Base-by-base conservation (phyloP, 2,329 filamentous ascomycete species). In the Colletotrichum salicis region DNA sequence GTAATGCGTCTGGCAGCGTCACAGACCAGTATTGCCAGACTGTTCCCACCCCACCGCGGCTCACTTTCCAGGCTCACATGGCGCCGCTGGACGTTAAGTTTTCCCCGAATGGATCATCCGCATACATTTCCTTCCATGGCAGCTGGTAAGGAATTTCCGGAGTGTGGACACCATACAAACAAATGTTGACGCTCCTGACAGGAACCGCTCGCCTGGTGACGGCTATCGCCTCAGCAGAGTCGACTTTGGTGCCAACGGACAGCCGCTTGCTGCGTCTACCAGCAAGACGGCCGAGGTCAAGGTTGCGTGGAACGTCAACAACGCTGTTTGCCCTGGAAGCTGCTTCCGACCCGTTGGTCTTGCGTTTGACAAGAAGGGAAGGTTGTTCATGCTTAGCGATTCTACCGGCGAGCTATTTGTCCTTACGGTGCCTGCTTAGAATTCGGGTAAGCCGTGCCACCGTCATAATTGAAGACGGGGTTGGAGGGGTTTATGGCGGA, bases 81-180 rank as follows among this genome's bases (percentile, higher is more conserved):
- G 92, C 93, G 0, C 93, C 93, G 0, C 82, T 95, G 1, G 92
- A 94, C 74, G 88, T 94, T 77, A 89, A 90, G 72, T 95, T 95
- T 82, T 85, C 88, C 73, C 77, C 83, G 0, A 80, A 85, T 58
- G 88, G 88, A 57, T 86, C 85, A 19, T 86, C 85, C 3, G 92
- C 91, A 1, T 94, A 89, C 81, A 83, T 95, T 22, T 85, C 89
- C 1, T 93, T 94, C 80, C 92, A 94, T 79, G 92, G 93, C n/a
- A 92, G 89, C 79, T 94, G 92, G 85, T 91, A 79, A 81, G 83
- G 80, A 1, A 1, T 33, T 31, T 5, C 13, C 7, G 54, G 12
- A 33, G 29, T 10, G 31, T 24, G 35, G 19, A n/a, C 19, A 24
- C 15, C 11, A 5, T 35, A 3, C n/a, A 22, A 27, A 33, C 13